These are phyloP conservation scores for Pueraria montana DNA, from an alignment of 306 rosid species.

Conservation along the genomic window DNA sequence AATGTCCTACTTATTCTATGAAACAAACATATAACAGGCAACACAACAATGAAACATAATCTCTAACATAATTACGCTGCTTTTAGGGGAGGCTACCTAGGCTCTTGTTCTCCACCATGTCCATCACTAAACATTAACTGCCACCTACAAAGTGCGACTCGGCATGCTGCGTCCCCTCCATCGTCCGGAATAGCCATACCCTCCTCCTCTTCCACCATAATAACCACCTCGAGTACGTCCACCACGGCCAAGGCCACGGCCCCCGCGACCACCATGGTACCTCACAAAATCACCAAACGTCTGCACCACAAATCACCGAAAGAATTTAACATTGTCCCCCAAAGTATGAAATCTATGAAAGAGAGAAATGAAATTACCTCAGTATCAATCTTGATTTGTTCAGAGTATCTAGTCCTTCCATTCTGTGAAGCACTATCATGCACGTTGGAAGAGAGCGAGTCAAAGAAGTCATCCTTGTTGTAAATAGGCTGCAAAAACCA, in stretches of 20 bases:
- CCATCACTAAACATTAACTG: neutral
- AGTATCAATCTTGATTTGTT: too few species aligned
- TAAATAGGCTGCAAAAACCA: slow-evolving; percentile 69
- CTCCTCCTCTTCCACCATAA: slow-evolving; percentile 77
- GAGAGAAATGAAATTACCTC: too few species aligned
- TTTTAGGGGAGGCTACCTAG: slow-evolving; percentile 30
- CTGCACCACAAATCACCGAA: slow-evolving; percentile 63
- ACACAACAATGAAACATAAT: slow-evolving; percentile 27
- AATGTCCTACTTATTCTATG: slow-evolving; percentile 51
- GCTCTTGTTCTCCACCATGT: slow-evolving; percentile 34
- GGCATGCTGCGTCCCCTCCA: slow-evolving; percentile 78
- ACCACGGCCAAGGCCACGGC: too few species aligned
- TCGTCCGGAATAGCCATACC: slow-evolving; percentile 70
- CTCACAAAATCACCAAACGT: slow-evolving; percentile 88
- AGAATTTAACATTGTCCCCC: slow-evolving; percentile 23
- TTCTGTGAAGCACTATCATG: too few species aligned
- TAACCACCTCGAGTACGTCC: slow-evolving; percentile 80
- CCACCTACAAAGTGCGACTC: slow-evolving; percentile 50
- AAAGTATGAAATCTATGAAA: slow-evolving; percentile 24
- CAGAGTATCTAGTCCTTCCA: too few species aligned
- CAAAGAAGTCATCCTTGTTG: slow-evolving; percentile 90
- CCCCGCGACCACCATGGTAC: slow-evolving; percentile 84
- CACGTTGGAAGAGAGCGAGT: too few species aligned
- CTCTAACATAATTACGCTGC: slow-evolving; percentile 39
- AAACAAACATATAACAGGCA: slow-evolving; percentile 48